Evolutionary conservation across 2,329 filamentous ascomycete species (phyloP).

Genomic region (Cercospora janseana): DNA sequence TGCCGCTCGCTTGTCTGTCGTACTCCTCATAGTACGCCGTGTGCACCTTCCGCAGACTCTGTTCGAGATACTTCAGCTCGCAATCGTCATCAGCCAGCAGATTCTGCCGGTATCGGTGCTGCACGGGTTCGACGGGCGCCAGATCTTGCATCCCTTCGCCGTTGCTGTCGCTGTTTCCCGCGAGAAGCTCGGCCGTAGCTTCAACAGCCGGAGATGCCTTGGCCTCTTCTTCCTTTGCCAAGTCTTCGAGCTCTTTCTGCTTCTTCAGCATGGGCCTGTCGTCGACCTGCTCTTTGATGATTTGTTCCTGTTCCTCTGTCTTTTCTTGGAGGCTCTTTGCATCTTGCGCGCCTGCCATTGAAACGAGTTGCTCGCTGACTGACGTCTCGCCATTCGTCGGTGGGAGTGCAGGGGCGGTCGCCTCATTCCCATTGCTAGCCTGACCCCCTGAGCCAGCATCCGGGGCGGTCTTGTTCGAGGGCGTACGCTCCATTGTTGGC

Average conservation of each 20-base stretch:
- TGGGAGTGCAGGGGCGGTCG: conserved; percentile 16
- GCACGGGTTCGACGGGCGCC: conserved; percentile 24
- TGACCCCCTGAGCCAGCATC: conserved; percentile 14
- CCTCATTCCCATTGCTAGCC: conserved; percentile 5
- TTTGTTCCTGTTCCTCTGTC: conserved; percentile 79
- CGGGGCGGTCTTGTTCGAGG: conserved; percentile 17
- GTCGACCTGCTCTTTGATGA: conserved; percentile 81
- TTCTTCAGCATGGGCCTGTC: conserved; percentile 87
- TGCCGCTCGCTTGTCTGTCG: conserved; percentile 53
- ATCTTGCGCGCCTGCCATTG: conserved; percentile 70
- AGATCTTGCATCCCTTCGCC: conserved; percentile 42
- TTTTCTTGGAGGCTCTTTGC: conserved; percentile 69
- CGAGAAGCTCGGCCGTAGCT: conserved; percentile 41
- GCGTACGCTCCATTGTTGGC: conserved; percentile 23
- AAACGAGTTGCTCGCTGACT: conserved; percentile 71
- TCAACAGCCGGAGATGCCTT: conserved; percentile 51
- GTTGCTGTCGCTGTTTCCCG: conserved; percentile 37
- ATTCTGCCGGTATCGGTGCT: conserved; percentile 61
- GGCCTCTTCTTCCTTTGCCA: conserved; percentile 62
- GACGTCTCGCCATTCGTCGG: conserved; percentile 49
- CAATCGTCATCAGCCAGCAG: conserved; percentile 84
- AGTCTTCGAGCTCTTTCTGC: conserved; percentile 82
- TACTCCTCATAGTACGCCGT: conserved; percentile 79
- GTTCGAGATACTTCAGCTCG: conserved; percentile 74
- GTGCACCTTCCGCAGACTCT: conserved; percentile 74